Conservation (phyloP, 2,329 filamentous ascomycete species). For the Aureobasidium sp. region DNA sequence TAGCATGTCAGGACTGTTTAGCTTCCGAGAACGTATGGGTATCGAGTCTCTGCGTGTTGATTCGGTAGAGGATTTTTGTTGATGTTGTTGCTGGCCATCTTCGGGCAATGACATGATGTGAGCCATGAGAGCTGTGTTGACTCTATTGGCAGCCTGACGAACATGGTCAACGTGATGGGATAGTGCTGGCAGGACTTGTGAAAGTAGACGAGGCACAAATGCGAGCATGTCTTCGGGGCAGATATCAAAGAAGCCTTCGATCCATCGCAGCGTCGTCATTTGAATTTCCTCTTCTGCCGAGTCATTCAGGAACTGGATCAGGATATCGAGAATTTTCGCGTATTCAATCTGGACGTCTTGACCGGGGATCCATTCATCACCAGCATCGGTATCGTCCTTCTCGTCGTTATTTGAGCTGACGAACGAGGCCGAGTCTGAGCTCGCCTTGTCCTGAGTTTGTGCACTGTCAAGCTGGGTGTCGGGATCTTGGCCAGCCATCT, state of each 20-base stretch:
- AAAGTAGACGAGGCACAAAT: constrained; percentile 92
- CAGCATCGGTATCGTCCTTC: constrained; percentile 56
- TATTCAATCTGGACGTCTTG: constrained; percentile 98
- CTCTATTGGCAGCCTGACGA: constrained; percentile 85
- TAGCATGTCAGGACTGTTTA: constrained; percentile 6
- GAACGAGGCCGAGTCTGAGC: constrained; percentile 47
- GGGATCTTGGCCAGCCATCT: constrained; percentile 61
- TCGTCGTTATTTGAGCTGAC: constrained; percentile 57
- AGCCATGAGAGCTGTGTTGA: constrained; percentile 92
- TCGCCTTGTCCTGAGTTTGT: constrained; percentile 54
- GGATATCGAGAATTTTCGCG: constrained; percentile 88
- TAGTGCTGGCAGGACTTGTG: constrained; percentile 93
- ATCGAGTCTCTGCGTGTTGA: constrained; percentile 43
- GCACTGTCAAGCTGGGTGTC: constrained; percentile 40
- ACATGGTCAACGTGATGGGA: constrained; percentile 93
- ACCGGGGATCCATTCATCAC: constrained; percentile 97
- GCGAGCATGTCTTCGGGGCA: constrained; percentile 96
- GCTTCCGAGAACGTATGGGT: constrained; percentile 26
- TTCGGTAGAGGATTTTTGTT: constrained; percentile 20
- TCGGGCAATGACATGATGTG: constrained; percentile 94
- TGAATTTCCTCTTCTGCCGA: constrained; percentile 91
- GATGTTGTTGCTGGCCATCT: constrained; percentile 41
- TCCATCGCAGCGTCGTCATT: constrained; percentile 92
- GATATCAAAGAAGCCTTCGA: constrained; percentile 96
- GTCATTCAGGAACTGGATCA: constrained; percentile 89